phyloP scores from a whole-genome alignment of 2,329 filamentous ascomycete genomes.

The Pestalotiopsis sp. region DNA sequence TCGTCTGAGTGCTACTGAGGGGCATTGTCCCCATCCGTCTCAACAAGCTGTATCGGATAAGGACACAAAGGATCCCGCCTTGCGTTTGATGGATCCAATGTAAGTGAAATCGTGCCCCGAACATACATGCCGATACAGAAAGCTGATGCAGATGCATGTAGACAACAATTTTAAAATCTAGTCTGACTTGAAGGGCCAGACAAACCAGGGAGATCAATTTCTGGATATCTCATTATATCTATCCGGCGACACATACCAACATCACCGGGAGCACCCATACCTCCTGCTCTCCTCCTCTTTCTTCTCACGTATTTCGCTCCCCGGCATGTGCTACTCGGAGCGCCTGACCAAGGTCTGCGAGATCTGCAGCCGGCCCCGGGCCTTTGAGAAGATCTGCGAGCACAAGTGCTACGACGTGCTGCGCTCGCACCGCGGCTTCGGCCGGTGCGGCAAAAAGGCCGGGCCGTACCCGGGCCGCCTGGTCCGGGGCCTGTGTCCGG shows the following conservation, averaged over 20 bases:
- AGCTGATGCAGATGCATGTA: neutral
- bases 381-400: neutral
- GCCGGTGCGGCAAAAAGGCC: slow-evolving; percentile 15
- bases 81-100: neutral
- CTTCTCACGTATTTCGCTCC: neutral
- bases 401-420: slow-evolving; percentile 20
- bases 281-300: no score
- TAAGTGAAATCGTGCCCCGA: neutral
- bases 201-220: neutral
- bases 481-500: neutral
- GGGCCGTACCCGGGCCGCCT: slow-evolving; percentile 16
- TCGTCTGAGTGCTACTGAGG: neutral
- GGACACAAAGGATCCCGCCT: neutral
- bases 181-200: neutral
- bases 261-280: no score
- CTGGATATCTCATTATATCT: no score
- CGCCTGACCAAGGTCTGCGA: slow-evolving; percentile 12
- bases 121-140: neutral
- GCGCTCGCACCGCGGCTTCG: slow-evolving; percentile 12
- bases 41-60: neutral
- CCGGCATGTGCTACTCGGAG: slow-evolving; percentile 19
- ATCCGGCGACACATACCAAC: no score
- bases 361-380: slow-evolving; percentile 2
- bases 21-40: neutral
- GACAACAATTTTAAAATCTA: neutral